Conservation (phyloP, 495 filamentous ascomycete species). For the Daldinia caldariorum region DNA sequence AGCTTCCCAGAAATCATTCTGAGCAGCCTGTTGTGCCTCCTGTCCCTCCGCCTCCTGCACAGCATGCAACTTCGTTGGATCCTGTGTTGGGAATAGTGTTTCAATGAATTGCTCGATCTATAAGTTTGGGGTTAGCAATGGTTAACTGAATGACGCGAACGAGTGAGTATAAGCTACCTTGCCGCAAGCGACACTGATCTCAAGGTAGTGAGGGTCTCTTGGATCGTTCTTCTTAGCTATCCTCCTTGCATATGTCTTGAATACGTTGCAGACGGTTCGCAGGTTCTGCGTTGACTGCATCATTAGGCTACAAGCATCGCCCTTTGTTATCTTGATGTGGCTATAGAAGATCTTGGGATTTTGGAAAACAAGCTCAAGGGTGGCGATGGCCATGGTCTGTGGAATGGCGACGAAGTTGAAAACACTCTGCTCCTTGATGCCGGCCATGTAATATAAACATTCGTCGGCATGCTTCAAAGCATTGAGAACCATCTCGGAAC, state of each 20-base stretch:
- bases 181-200: conserved; percentile 90
- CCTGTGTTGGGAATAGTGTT: conserved; percentile 82
- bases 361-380: conserved; percentile 88
- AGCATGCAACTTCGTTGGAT: conserved; percentile 56
- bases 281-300: conserved; percentile 90
- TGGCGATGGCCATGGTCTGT: conserved; percentile 98
- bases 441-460: conserved; percentile 96
- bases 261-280: conserved; percentile 77
- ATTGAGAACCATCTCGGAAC: conserved; percentile 93
- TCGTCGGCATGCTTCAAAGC: conserved; percentile 88
- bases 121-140: conserved; percentile 16
- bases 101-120: conserved; percentile 99
- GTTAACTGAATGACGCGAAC: not conserved
- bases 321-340: conserved; percentile 97
- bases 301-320: conserved; percentile 92
- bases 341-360: conserved; percentile 88
- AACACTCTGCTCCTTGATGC: conserved; percentile 94
- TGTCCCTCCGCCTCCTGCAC: conserved; percentile 42
- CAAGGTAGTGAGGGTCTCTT: conserved; percentile 90
- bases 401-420: conserved; percentile 99
- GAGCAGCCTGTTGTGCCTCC: conserved; percentile 27
- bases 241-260: conserved; percentile 75
- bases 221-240: conserved; percentile 97
- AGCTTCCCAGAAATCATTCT: conserved; percentile 51
- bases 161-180: conserved; percentile 66